Evolutionary conservation across 192 early-diverging fungal genomes (phyloP).

Genomic region (Backusella australiensis): DNA sequence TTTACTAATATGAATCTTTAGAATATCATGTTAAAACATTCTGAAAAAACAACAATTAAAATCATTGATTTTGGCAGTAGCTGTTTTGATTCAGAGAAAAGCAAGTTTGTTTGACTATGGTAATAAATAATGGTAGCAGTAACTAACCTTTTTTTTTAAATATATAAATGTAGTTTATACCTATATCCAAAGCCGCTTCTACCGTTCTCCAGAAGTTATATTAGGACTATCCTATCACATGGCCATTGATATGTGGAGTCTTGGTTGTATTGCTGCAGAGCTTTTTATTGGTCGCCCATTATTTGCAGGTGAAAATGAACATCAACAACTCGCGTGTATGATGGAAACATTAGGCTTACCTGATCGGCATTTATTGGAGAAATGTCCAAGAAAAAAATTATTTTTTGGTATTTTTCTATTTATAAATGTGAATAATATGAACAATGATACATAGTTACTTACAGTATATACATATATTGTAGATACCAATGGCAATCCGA

Average conservation of each 20-base stretch:
- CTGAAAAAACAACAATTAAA: constrained; percentile 78
- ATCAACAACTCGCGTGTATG: constrained; percentile 93
- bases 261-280: constrained; percentile 97
- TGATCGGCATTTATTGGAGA: constrained; percentile 69
- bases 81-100: constrained; percentile 87
- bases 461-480: neutral
- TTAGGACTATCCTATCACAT: constrained; percentile 77
- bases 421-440: constrained; percentile 17
- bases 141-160: neutral
- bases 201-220: constrained; percentile 98
- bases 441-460: constrained; percentile 3
- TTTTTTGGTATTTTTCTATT: constrained; percentile 72
- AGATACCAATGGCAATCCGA: constrained; percentile 58
- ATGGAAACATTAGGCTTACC: constrained; percentile 95
- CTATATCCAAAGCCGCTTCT: constrained; percentile 97
- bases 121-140: neutral
- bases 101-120: neutral
- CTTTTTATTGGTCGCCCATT: constrained; percentile 87
- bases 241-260: constrained; percentile 97
- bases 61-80: constrained; percentile 98
- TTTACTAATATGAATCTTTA: constrained; percentile 13
- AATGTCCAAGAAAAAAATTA: constrained; percentile 76
- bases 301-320: constrained; percentile 98
- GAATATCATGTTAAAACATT: constrained; percentile 82
- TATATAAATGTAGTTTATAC: constrained; percentile 69